phyloP scores from a whole-genome alignment of 2,329 filamentous ascomycete genomes.

The Trichoderma atroviride region DNA sequence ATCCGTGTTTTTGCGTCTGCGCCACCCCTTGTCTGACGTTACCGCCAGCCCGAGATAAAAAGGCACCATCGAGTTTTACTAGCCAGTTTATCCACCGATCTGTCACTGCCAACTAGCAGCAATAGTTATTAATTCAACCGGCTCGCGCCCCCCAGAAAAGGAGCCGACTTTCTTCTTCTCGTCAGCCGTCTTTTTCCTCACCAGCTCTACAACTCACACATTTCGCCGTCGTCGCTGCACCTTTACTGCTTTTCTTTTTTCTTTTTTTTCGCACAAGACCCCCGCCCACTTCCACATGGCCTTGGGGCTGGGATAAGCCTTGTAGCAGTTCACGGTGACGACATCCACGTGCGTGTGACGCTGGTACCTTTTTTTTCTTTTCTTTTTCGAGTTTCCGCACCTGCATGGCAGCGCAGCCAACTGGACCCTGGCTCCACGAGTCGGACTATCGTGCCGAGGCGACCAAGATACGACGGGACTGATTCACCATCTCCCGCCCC shows the following conservation, averaged over 20 bases:
- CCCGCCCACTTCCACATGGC: neutral
- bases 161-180: neutral
- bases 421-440: constrained; percentile 14
- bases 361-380: neutral
- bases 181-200: neutral
- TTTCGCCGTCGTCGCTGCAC: neutral
- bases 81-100: constrained; percentile 12
- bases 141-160: neutral
- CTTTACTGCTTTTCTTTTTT: neutral
- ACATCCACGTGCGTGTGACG: constrained; percentile 10
- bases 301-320: neutral
- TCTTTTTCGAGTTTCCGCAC: constrained; percentile 1
- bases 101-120: neutral
- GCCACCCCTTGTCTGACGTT: constrained; percentile 23
- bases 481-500: neutral
- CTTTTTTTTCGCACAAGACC: neutral
- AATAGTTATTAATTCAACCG: constrained; percentile 5
- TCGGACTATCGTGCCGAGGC: constrained; percentile 18
- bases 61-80: constrained; percentile 8
- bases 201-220: neutral
- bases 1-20: constrained; percentile 8
- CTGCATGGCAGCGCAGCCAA: constrained; percentile 15
- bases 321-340: constrained; percentile 1
- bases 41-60: constrained; percentile 8
- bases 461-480: neutral